Percentiles rank a stretch among this genome's conserved stretches.
phyloP scores from a whole-genome alignment of 148 eudicot genomes.

The Diospyros kaki region DNA sequence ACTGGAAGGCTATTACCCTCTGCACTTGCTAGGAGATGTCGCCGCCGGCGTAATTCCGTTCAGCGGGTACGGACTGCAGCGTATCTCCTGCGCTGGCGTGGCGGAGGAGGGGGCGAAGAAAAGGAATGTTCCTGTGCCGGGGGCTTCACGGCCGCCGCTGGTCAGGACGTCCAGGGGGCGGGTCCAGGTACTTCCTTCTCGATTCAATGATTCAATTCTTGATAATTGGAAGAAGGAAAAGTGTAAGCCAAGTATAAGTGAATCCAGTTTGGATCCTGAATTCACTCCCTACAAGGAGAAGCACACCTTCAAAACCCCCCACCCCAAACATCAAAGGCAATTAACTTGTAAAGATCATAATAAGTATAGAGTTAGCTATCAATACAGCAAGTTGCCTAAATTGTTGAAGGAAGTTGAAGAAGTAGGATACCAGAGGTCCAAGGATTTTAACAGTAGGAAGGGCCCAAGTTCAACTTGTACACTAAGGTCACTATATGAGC shows the following conservation, averaged over 20 bases:
- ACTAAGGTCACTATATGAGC: conserved; percentile 33
- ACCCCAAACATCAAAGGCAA: conserved; percentile 24
- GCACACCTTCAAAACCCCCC: conserved; percentile 23
- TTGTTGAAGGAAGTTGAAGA: conserved; percentile 29
- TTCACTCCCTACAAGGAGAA: conserved; percentile 32
- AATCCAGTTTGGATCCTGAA: conserved; percentile 27
- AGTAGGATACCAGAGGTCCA: conserved; percentile 25
- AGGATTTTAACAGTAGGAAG: conserved; percentile 24
- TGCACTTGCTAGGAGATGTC: conserved; percentile 64
- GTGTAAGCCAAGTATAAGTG: conserved; percentile 28
- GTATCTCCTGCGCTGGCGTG: conserved; percentile 20
- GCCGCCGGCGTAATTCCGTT: conserved; percentile 70
- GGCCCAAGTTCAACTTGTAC: conserved; percentile 32
- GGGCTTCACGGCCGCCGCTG: conserved; percentile 56
- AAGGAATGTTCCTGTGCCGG: conserved; percentile 23
- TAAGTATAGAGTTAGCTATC: conserved; percentile 25
- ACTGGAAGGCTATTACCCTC: conserved; percentile 45
- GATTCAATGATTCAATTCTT: conserved; percentile 82
- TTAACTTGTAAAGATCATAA: conserved; percentile 17
- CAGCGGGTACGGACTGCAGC: conserved; percentile 33
- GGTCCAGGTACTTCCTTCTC: conserved; percentile 88
- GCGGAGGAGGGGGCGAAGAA: conserved; percentile 11
- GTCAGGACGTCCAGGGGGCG: conserved; percentile 86
- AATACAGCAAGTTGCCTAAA: conserved; percentile 22
- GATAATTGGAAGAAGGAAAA: conserved; percentile 99